These are phyloP conservation scores for Monosporozyma aquatica DNA, from an alignment of 805 yeast genomes.

Conservation along the genomic window DNA sequence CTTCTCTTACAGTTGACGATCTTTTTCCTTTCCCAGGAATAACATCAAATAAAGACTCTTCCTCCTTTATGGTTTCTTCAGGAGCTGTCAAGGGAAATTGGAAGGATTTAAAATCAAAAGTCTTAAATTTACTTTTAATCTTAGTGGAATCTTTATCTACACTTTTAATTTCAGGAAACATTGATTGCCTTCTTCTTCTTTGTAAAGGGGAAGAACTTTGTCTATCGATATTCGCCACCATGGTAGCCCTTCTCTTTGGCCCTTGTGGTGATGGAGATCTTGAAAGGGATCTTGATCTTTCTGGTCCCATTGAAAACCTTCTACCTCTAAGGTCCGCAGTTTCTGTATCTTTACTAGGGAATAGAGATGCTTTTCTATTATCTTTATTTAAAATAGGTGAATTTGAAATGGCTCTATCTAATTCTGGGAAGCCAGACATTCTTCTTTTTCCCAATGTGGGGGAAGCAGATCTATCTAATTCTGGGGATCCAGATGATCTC, in stretches of 20 bases:
- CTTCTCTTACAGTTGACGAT: not conserved
- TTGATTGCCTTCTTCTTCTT: not conserved
- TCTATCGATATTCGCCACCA: not conserved
- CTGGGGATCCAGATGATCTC: not conserved
- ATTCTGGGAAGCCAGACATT: not conserved
- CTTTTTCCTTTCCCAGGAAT: not conserved
- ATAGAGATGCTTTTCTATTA: not conserved
- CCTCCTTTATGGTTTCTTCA: not conserved
- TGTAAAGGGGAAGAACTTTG: not conserved
- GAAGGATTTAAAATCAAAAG: slow-evolving; percentile 1
- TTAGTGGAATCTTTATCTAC: not conserved
- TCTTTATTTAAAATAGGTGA: not conserved
- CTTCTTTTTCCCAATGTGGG: not conserved
- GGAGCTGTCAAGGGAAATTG: not conserved
- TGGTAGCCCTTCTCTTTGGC: not conserved
- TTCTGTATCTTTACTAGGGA: not conserved
- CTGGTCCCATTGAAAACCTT: not conserved
- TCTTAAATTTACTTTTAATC: not conserved
- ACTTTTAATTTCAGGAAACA: not conserved
- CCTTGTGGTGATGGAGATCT: not conserved
- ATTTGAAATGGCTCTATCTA: not conserved
- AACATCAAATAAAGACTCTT: not conserved
- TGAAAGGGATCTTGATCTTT: not conserved
- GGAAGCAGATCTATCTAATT: not conserved
- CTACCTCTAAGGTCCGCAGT: not conserved